Evolutionary conservation across 139 green algal genomes (phyloP).

Genomic region (Astrephomene gubernaculifera): DNA sequence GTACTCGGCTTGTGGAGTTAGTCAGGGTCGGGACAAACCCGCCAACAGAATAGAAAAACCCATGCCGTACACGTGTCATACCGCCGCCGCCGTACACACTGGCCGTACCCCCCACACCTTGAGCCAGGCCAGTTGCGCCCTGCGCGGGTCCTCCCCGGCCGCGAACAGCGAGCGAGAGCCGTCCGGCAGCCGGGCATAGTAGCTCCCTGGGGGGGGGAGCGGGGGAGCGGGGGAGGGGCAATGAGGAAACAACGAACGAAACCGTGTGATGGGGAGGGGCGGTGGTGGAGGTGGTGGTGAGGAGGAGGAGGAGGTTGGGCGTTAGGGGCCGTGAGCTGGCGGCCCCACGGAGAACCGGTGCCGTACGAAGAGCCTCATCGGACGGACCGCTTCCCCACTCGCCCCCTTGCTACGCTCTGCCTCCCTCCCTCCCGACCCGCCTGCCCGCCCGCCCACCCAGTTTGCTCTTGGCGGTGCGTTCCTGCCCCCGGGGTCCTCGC

Average conservation of each 20-base stretch:
- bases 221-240: neutral
- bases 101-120: constrained; percentile 25
- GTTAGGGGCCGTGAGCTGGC: neutral
- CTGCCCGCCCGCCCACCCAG: constrained; percentile 51
- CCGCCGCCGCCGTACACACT: too few species aligned
- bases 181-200: constrained; percentile 68
- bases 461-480: constrained; percentile 60
- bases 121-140: constrained; percentile 56
- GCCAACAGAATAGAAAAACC: neutral
- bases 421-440: neutral
- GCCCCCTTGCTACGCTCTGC: neutral
- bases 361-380: neutral
- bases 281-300: too few species aligned
- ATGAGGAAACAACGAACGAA: neutral
- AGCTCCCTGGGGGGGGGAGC: constrained; percentile 40
- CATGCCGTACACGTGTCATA: neutral
- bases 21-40: too few species aligned
- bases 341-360: neutral
- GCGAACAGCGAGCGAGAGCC: constrained; percentile 70
- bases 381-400: neutral
- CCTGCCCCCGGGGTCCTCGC: constrained; percentile 43
- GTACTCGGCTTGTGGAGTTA: too few species aligned
- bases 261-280: neutral
- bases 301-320: neutral
- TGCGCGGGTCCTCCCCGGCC: constrained; percentile 53